Conservation (phyloP, 371 early-diverging fungal genomes). For the Mortierella sp. region DNA sequence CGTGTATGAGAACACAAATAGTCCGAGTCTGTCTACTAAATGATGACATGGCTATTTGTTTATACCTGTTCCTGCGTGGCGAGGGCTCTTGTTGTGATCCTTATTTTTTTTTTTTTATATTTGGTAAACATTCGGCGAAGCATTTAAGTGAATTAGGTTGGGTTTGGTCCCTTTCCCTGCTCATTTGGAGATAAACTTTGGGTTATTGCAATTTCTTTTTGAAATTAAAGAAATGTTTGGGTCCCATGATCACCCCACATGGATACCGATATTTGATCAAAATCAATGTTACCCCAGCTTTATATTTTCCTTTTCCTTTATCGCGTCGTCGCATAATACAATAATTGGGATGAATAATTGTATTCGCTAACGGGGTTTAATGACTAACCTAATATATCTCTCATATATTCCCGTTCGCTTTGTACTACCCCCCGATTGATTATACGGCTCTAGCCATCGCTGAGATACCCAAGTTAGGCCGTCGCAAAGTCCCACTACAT, state of each 20-base stretch:
- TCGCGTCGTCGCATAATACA: slow-evolving; percentile 2
- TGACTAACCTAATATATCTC: background rate
- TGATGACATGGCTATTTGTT: background rate
- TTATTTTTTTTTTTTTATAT: background rate
- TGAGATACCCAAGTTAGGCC: slow-evolving; percentile 69
- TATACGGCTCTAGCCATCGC: slow-evolving; percentile 58
- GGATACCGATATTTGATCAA: too few species aligned
- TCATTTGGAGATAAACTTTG: background rate
- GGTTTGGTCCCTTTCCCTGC: background rate
- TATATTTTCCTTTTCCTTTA: too few species aligned
- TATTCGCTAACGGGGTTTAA: background rate
- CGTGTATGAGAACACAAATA: background rate
- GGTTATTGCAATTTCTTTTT: background rate
- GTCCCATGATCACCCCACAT: too few species aligned
- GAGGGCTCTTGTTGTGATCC: slow-evolving; percentile 5
- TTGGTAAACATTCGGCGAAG: slow-evolving; percentile 10
- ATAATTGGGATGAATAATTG: slow-evolving; percentile 18
- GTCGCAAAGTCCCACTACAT: slow-evolving; percentile 68
- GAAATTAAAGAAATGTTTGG: background rate
- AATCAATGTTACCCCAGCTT: too few species aligned
- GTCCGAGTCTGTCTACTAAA: background rate
- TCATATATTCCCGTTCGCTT: background rate
- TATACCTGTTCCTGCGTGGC: background rate
- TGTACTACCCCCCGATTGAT: background rate
- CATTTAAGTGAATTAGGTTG: background rate